These are phyloP conservation scores for Neocatenulostroma microsporum DNA, from an alignment of 2,329 filamentous ascomycete species.

Conservation along the genomic window DNA sequence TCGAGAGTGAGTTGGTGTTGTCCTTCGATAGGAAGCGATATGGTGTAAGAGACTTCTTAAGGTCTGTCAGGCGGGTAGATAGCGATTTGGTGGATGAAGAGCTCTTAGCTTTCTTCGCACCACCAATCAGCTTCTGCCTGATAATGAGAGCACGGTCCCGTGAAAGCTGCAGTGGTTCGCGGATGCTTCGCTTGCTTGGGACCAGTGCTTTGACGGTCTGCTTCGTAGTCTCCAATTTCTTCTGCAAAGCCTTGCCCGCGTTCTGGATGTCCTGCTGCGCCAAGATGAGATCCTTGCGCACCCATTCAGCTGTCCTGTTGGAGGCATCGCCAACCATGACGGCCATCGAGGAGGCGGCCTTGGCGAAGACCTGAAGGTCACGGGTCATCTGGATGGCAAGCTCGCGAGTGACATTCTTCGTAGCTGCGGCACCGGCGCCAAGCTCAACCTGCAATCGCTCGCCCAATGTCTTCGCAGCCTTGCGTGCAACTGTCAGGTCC, in stretches of 20 bases:
- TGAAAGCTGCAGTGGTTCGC: slow-evolving; percentile 4
- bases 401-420: slow-evolving; percentile 22
- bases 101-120: not conserved
- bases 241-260: not conserved
- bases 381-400: slow-evolving; percentile 19
- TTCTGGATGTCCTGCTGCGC: slow-evolving; percentile 3
- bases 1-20: not conserved
- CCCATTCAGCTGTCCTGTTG: slow-evolving; percentile 1
- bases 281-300: slow-evolving; percentile 5
- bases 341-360: slow-evolving; percentile 13
- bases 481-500: slow-evolving; percentile 20
- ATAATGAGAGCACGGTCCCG: slow-evolving; percentile 3
- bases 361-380: slow-evolving; percentile 20
- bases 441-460: slow-evolving; percentile 18
- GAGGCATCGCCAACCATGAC: slow-evolving; percentile 4
- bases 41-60: not conserved
- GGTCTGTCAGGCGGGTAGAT: not conserved
- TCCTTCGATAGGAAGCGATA: not conserved
- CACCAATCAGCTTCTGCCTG: slow-evolving; percentile 4
- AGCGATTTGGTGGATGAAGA: not conserved
- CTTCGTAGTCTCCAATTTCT: slow-evolving; percentile 1
- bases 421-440: slow-evolving; percentile 19
- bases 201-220: slow-evolving; percentile 1
- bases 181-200: slow-evolving; percentile 2
- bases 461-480: slow-evolving; percentile 15